Percentiles rank a stretch among this genome's conserved stretches.
Conservation (phyloP, 2,329 filamentous ascomycete species). For the Thermothelomyces thermophilus region DNA sequence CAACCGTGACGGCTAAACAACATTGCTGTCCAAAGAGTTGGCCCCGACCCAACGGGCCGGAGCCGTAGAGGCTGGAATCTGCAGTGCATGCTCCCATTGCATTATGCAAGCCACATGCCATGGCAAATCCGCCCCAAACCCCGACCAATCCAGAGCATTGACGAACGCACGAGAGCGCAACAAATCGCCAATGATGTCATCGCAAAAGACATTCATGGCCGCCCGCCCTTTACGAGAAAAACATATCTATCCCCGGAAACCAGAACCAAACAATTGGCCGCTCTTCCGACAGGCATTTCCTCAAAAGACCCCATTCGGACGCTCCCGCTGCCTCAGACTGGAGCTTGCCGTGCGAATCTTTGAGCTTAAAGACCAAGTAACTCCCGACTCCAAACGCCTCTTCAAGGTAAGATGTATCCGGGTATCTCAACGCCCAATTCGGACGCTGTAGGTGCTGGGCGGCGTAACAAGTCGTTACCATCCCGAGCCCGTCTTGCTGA, state of each 20-base stretch:
- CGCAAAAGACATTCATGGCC: background rate
- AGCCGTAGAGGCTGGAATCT: background rate
- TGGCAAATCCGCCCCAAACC: background rate
- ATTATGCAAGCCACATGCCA: slow-evolving; percentile 5
- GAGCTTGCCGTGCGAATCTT: no score
- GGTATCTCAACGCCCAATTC: slow-evolving; percentile 6
- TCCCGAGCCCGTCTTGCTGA: background rate
- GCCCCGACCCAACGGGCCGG: slow-evolving; percentile 4
- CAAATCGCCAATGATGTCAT: slow-evolving; percentile 3
- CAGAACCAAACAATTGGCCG: background rate
- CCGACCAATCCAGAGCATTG: background rate
- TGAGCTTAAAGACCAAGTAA: background rate
- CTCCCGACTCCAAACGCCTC: background rate
- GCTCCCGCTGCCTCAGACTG: background rate
- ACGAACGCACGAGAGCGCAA: background rate
- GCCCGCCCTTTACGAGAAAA: background rate
- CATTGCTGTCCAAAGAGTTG: background rate
- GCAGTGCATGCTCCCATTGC: slow-evolving; percentile 6
- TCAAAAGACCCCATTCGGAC: background rate
- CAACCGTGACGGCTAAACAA: background rate
- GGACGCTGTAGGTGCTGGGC: background rate
- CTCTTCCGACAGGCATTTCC: background rate
- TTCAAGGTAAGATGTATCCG: background rate
- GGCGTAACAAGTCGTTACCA: background rate
- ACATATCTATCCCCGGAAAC: background rate